Evolutionary conservation across 768 basidiomycete species (phyloP).

Genomic region (Pseudohyphozyma bogoriensis): DNA sequence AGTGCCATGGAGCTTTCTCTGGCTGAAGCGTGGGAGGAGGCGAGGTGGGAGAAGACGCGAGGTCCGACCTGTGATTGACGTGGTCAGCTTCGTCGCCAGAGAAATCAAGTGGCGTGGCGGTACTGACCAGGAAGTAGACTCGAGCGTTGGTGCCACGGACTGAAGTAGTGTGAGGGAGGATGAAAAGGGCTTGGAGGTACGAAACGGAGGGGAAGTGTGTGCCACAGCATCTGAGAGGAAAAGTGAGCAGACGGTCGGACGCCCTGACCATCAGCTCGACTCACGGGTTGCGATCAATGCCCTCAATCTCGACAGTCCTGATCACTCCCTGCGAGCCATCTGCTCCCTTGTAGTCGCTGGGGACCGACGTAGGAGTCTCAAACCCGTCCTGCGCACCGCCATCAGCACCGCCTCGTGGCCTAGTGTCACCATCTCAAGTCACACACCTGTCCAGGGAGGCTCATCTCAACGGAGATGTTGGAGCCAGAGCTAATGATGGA

Average conservation of each 20-base stretch:
- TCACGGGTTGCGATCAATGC: constrained; percentile 68
- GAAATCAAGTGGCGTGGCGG: too few relatives aligned
- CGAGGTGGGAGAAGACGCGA: constrained; percentile 56
- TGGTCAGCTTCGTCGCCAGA: too few relatives aligned
- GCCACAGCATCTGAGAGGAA: constrained; percentile 56
- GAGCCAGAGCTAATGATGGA: constrained; percentile 59
- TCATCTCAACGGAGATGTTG: constrained; percentile 62
- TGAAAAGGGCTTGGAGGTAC: constrained; percentile 47
- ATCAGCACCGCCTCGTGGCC: too few relatives aligned
- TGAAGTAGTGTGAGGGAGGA: constrained; percentile 59
- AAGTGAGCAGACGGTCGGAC: constrained; percentile 10
- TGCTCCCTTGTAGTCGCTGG: constrained; percentile 58
- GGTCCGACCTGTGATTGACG: too few relatives aligned
- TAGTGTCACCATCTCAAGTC: too few relatives aligned
- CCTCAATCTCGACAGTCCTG: constrained; percentile 72
- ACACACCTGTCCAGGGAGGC: constrained; percentile 43
- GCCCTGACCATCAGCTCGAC: constrained; percentile 31
- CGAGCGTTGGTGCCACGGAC: constrained; percentile 56
- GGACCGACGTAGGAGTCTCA: constrained; percentile 44
- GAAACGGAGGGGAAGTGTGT: constrained; percentile 68
- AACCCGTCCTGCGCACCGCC: too few relatives aligned
- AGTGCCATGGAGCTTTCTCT: constrained; percentile 51
- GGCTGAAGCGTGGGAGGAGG: constrained; percentile 50
- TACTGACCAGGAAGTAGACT: constrained; percentile 67
- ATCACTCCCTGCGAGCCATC: constrained; percentile 39